Percentiles rank a stretch among this genome's conserved stretches.
These are phyloP conservation scores for Pythium angustatum DNA, from an alignment of 352 stramenopile genomes.

Conservation along the genomic window DNA sequence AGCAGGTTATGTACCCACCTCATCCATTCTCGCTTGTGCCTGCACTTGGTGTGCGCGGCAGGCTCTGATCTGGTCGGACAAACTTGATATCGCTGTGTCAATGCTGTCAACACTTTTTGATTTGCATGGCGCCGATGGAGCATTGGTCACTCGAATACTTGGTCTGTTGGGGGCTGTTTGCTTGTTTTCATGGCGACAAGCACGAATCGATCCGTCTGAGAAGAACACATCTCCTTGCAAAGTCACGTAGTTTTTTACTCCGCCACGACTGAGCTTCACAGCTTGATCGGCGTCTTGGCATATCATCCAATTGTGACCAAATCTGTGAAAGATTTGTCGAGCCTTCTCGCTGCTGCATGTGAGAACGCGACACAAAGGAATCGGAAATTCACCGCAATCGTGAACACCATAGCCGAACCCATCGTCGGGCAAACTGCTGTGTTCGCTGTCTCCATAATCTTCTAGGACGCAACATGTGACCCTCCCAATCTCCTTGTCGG, in stretches of 20 bases:
- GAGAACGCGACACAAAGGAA: slow-evolving; percentile 28
- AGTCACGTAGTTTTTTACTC: slow-evolving; percentile 28
- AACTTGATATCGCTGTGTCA: neutral
- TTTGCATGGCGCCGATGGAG: neutral
- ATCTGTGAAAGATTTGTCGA: slow-evolving; percentile 29
- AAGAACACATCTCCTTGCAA: slow-evolving; percentile 34
- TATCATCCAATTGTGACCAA: slow-evolving; percentile 27
- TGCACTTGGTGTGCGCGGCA: neutral
- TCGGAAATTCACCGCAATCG: neutral
- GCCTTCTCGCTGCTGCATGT: slow-evolving; percentile 7
- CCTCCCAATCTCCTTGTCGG: slow-evolving; percentile 19
- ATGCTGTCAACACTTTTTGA: neutral
- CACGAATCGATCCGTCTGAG: slow-evolving; percentile 33
- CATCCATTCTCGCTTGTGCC: neutral
- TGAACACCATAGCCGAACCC: too few relatives aligned
- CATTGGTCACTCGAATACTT: neutral
- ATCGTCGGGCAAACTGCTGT: too few relatives aligned
- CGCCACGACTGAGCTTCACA: neutral
- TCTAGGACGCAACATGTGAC: slow-evolving; percentile 33
- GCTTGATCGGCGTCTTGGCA: slow-evolving; percentile 24
- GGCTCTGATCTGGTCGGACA: neutral
- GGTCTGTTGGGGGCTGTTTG: neutral
- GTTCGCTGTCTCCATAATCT: slow-evolving; percentile 19
- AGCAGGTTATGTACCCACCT: neutral
- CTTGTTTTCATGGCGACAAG: neutral